Base-by-base conservation (phyloP, 768 basidiomycete species). In the Crepidotus variabilis region DNA sequence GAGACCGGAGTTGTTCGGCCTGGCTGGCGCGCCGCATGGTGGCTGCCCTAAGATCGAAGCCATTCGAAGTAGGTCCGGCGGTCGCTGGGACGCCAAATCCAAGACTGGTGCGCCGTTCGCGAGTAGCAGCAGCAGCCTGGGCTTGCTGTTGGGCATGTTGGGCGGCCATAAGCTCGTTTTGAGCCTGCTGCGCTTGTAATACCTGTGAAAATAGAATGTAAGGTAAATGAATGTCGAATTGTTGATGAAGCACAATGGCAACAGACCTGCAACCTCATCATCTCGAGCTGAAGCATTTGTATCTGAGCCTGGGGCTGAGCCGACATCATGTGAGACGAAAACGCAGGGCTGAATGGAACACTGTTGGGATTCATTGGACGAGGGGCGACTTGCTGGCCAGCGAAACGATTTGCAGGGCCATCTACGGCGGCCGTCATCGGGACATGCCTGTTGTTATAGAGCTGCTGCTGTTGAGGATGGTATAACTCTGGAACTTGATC, bases 221-320 rank as follows among this genome's bases (percentile, higher is more conserved):
- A 49, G 57, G 46, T 58, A 59, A 51, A n/a, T n/a, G n/a, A 56
- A 46, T 20, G 33, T 22, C 49, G 1, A 36, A 54, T 46, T 14
- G 32, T 35, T 14, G 36, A 20, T 43, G 18, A 52, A 54, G 14
- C 16, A 32, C 55, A 36, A 58, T 16, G 43, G 39, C 32, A 39
- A 72, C 79, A 50, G 57, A 87, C 90, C 87, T 92, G 91, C 59
- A 93, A 81, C 67, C 82, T 83, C 67, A 91, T 71, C 62, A 93
- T 80, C 73, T 93, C 91, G 55, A 93, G 75, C 67, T 93, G 92
- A 74, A 92, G 81, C 78, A 92, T 78, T 73, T 93, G 90, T 80
- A 92, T 78, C 72, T 92, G 90, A 54, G 90, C 75, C 32, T 72
- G 68, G 47, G 73, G 63, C 60, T 81, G 84, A 43, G 39, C 39